phyloP scores from a whole-genome alignment of 225 moss, liverwort and hornwort genomes.

The Pseudisothecium myosuroides region DNA sequence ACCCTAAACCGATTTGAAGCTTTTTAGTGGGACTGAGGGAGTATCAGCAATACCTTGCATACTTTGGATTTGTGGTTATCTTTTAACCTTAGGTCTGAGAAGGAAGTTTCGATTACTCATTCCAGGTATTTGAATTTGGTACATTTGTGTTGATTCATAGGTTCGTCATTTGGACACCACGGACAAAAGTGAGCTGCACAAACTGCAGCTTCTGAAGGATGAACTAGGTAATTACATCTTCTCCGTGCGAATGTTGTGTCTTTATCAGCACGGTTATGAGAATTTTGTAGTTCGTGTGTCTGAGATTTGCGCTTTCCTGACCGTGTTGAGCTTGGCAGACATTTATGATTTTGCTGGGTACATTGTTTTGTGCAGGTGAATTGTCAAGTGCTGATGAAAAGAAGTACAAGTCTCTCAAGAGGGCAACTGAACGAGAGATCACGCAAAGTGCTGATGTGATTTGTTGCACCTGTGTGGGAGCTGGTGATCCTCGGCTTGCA shows the following conservation, averaged over 20 bases:
- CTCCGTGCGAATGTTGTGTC: neutral
- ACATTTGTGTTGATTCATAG: slow-evolving; percentile 10
- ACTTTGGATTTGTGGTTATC: neutral
- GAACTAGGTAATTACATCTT: slow-evolving; percentile 56
- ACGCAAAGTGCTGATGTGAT: slow-evolving; percentile 93
- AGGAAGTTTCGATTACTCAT: neutral
- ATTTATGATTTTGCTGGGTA: neutral
- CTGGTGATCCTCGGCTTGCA: slow-evolving; percentile 92
- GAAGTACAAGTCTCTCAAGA: slow-evolving; percentile 90
- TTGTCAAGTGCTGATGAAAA: slow-evolving; percentile 97
- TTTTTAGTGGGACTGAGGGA: too few relatives aligned
- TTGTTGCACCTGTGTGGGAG: slow-evolving; percentile 97
- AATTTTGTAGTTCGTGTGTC: neutral
- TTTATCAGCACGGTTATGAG: neutral
- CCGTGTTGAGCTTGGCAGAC: neutral
- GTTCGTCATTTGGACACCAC: slow-evolving; percentile 91
- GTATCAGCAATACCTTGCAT: neutral
- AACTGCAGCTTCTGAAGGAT: slow-evolving; percentile 90
- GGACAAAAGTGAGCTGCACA: slow-evolving; percentile 96
- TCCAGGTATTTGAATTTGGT: neutral
- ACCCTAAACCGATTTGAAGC: too few relatives aligned
- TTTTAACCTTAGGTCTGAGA: neutral
- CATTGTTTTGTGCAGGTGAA: slow-evolving; percentile 43
- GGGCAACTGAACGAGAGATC: slow-evolving; percentile 95
- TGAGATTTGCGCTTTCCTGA: neutral